These are phyloP conservation scores for Phaseolus coccineus DNA, from an alignment of 331 rosid genomes.

Conservation along the genomic window DNA sequence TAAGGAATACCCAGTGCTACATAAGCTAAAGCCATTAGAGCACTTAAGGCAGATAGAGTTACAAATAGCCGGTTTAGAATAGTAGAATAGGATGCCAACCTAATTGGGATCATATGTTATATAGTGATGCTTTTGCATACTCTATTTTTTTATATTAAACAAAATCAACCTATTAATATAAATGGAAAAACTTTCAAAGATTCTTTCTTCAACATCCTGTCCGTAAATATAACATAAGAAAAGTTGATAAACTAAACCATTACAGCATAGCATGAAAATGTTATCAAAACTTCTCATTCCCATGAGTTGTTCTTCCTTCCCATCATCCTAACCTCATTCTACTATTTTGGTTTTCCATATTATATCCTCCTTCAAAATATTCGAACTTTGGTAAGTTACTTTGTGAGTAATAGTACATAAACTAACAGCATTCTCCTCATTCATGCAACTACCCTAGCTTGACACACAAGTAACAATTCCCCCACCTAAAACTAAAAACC, in stretches of 20 bases:
- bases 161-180: not conserved
- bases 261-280: not conserved
- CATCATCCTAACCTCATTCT: not conserved
- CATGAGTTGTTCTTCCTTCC: not conserved
- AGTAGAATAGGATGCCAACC: too few relatives aligned
- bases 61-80: too few relatives aligned
- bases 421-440: not conserved
- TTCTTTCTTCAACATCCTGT: not conserved
- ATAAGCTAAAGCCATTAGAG: too few relatives aligned
- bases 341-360: not conserved
- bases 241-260: not conserved
- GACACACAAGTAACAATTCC: slow-evolving; percentile 13
- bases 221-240: not conserved
- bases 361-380: not conserved
- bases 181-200: slow-evolving; percentile 22
- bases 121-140: too few relatives aligned
- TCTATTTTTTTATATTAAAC: too few relatives aligned
- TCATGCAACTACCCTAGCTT: slow-evolving; percentile 10
- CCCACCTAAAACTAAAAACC: not conserved
- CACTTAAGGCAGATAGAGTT: too few relatives aligned
- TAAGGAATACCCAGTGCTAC: too few relatives aligned
- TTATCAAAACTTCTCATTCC: not conserved
- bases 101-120: too few relatives aligned
- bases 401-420: not conserved
- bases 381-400: too few relatives aligned